These are phyloP conservation scores for Candida mattraensis DNA, from an alignment of 805 yeast species.

Conservation along the genomic window DNA sequence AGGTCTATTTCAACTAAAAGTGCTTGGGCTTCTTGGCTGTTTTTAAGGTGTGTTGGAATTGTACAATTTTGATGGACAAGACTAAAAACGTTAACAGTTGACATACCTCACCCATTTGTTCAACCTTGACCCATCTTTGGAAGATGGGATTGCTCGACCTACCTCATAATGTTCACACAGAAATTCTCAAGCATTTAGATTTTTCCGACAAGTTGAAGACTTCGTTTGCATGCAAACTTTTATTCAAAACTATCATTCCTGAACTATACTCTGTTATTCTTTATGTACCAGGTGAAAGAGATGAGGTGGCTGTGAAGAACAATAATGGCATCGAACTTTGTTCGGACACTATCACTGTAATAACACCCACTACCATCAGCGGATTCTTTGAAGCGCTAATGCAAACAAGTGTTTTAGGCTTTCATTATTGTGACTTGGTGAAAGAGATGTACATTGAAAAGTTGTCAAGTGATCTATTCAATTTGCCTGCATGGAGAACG, in stretches of 20 bases:
- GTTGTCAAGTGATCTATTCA: conserved; percentile 15
- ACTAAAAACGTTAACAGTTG: too few relatives aligned
- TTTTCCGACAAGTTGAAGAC: conserved; percentile 20
- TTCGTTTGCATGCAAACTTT: conserved; percentile 20
- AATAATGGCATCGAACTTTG: conserved; percentile 14
- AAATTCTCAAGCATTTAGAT: conserved; percentile 17
- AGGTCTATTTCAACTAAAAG: too few relatives aligned
- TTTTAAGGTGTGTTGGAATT: too few relatives aligned
- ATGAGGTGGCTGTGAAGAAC: conserved; percentile 13
- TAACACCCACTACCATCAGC: conserved; percentile 12
- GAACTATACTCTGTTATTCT: conserved; percentile 23
- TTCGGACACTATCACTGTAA: conserved; percentile 20
- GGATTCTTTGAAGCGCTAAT: conserved; percentile 21
- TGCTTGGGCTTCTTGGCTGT: too few relatives aligned
- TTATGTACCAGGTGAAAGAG: conserved; percentile 6
- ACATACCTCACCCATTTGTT: conserved; percentile 4
- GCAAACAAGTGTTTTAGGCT: conserved; percentile 18
- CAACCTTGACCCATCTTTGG: conserved; percentile 1
- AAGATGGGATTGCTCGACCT: conserved; percentile 23
- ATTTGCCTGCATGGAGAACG: conserved; percentile 26
- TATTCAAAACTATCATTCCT: conserved; percentile 25
- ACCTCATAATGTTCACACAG: conserved; percentile 28
- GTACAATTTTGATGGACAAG: too few relatives aligned
- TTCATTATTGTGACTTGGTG: conserved; percentile 26
- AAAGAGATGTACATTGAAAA: conserved; percentile 27